These are phyloP conservation scores for Pueraria montana DNA, from an alignment of 306 rosid genomes.

Conservation along the genomic window DNA sequence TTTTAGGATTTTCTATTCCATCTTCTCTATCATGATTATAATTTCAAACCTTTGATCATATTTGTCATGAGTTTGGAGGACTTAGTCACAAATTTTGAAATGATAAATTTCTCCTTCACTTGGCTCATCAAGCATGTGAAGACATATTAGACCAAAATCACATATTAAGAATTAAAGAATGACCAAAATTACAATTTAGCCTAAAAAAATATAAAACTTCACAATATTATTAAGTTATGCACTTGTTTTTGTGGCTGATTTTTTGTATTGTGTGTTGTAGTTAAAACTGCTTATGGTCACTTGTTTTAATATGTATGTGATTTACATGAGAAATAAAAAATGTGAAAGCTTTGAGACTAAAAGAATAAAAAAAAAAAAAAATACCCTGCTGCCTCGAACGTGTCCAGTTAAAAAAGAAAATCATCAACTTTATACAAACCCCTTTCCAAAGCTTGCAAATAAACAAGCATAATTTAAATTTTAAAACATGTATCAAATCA, in stretches of 20 bases:
- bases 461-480: neutral
- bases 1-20: too few species aligned
- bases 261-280: neutral
- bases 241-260: neutral
- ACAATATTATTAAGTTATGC: neutral
- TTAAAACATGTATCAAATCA: neutral
- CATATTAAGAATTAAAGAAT: too few species aligned
- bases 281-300: neutral
- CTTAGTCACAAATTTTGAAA: too few species aligned
- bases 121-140: too few species aligned
- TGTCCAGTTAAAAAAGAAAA: neutral
- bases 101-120: too few species aligned
- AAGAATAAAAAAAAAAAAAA: neutral
- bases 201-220: too few species aligned
- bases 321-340: neutral
- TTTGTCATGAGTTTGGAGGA: too few species aligned
- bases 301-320: neutral
- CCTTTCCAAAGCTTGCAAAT: neutral
- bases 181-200: too few species aligned
- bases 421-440: neutral
- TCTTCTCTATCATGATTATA: too few species aligned
- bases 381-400: neutral
- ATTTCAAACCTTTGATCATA: too few species aligned
- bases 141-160: too few species aligned
- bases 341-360: conserved; percentile 1